Conservation (phyloP, 306 rosid species). For the Prunus fruticosa region DNA sequence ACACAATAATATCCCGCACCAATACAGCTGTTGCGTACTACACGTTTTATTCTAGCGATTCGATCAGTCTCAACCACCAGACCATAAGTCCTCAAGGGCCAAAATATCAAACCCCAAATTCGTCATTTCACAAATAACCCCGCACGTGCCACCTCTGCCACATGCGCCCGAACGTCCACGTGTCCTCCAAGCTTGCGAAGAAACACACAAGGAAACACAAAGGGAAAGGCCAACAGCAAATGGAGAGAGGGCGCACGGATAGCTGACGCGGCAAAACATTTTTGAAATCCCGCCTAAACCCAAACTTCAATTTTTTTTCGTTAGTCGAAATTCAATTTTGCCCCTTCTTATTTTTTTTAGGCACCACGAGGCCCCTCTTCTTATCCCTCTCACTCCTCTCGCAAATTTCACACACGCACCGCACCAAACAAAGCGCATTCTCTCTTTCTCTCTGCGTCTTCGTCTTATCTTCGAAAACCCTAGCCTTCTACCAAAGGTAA, state of each 20-base stretch:
- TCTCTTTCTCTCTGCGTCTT: conserved; percentile 1
- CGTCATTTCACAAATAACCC: conserved; percentile 3
- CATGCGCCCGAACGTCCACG: conserved; percentile 20
- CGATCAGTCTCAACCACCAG: conserved; percentile 13
- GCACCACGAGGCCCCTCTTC: conserved; percentile 41
- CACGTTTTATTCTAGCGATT: conserved; percentile 2
- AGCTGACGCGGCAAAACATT: conserved; percentile 55
- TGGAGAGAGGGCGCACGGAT: conserved; percentile 37
- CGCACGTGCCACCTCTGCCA: conserved; percentile 16
- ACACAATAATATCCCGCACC: background rate
- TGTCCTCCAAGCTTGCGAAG: conserved; percentile 10
- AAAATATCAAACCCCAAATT: conserved; percentile 3
- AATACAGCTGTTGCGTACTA: conserved; percentile 2
- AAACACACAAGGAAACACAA: conserved; percentile 62
- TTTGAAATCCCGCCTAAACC: conserved; percentile 92
- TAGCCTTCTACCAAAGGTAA: background rate
- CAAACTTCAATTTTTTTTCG: conserved; percentile 53
- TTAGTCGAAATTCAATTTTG: conserved; percentile 30
- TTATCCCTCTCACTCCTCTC: conserved; percentile 38
- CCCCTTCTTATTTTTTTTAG: background rate
- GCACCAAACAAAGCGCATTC: conserved; percentile 22
- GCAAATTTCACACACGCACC: conserved; percentile 22
- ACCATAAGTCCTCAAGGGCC: background rate
- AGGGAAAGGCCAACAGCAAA: background rate
- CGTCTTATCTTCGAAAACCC: background rate